phyloP scores from a whole-genome alignment of 768 basidiomycete genomes.

The Holtermannia corniformis region DNA sequence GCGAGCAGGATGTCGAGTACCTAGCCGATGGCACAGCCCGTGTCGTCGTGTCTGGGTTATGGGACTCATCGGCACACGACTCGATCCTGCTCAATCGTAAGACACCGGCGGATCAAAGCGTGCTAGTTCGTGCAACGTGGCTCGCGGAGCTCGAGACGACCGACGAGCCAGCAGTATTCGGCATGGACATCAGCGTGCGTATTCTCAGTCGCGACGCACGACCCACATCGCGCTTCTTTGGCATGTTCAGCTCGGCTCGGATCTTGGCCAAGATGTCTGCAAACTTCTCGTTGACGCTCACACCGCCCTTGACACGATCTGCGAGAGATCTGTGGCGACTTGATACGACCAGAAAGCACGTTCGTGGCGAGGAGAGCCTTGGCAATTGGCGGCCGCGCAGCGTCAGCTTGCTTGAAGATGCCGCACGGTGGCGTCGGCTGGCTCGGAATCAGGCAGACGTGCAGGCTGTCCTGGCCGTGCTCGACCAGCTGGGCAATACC shows the following conservation, averaged over 20 bases:
- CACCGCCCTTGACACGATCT: conserved; percentile 74
- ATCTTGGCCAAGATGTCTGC: conserved; percentile 67
- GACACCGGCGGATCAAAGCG: conserved; percentile 62
- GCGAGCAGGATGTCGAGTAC: conserved; percentile 62
- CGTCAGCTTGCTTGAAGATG: conserved; percentile 79
- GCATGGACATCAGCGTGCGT: conserved; percentile 71
- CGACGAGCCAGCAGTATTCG: conserved; percentile 76
- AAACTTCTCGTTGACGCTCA: conserved; percentile 72
- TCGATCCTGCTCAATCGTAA: conserved; percentile 68
- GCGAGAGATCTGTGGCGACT: conserved; percentile 86
- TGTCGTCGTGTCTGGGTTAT: conserved; percentile 61
- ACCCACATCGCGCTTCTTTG: conserved; percentile 65
- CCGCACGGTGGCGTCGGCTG: conserved; percentile 58
- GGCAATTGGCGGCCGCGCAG: conserved; percentile 79
- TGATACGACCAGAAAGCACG: conserved; percentile 90
- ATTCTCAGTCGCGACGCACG: conserved; percentile 78
- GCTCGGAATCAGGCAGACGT: conserved; percentile 78
- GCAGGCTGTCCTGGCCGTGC: conserved; percentile 71
- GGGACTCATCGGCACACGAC: conserved; percentile 90
- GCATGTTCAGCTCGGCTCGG: conserved; percentile 67
- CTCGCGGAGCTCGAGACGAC: conserved; percentile 74
- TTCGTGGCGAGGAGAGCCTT: conserved; percentile 79
- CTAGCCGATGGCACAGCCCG: conserved; percentile 71
- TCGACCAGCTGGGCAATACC: conserved; percentile 39
- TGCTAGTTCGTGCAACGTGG: conserved; percentile 69